Base-by-base conservation (phyloP, 352 stramenopile genomes). In the Chloridella minuta region DNA sequence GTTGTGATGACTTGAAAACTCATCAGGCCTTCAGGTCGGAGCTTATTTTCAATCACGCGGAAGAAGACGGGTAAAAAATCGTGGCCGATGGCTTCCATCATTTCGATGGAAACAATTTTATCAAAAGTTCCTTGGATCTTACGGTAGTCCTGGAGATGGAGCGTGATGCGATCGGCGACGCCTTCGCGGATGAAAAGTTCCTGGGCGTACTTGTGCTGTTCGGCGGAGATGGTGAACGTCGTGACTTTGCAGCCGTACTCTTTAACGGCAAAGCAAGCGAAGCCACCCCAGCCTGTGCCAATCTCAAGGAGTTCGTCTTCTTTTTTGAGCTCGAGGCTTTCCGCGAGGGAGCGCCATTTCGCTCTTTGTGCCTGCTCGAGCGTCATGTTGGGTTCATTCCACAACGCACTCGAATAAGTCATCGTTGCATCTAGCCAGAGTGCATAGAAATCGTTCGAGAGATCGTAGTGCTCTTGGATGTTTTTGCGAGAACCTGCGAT, bases 51-150 rank as follows among this genome's bases (percentile, higher is more conserved):
- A 86, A 95, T 92, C 27, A 93, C 91, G 40, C 88, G 51, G 90
- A 93, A 95, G 91, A 93, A 95, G 87, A 92, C 90, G 87, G 90
- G 89, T 88, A 95, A 89, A 89, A 94, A 93, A 89, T 94, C 93
- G 90, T 92, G 93, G 86, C 92, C 92, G 24, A 95, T 92, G 23
- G 92, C 92, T 87, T 95, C 92, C 83, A 94, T 89, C 92, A 95
- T 95, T 80, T 92, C 92, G 88, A 95, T 93, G 52, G 92, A 94
- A 51, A 94, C 92, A 25, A 94, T 91, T 86, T 92, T 92, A 89
- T 95, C 92, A 87, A 95, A 95, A 88, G 93, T 90, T 30, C 91
- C 90, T 86, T 90, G 89, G 91, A 95, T 94, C 88, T 93, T 91
- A 80, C 92, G 91, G 90, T 95, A 95, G 90, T 95, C 92, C 89